Conservation (phyloP, 192 early-diverging fungal genomes). For the Funneliformis mosseae region DNA sequence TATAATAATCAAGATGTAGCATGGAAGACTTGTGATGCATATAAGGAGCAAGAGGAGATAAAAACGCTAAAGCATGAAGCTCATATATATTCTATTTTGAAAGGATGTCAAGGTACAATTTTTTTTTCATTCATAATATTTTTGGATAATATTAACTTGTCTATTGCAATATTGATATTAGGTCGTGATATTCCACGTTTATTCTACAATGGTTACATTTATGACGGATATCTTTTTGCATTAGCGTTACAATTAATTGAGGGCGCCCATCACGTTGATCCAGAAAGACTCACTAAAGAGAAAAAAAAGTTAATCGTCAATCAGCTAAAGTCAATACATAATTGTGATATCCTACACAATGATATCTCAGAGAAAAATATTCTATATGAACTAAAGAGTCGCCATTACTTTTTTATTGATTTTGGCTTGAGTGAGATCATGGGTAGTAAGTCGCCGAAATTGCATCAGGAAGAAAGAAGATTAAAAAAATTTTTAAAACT, state of each 20-base stretch:
- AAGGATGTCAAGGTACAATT: slow-evolving; percentile 17
- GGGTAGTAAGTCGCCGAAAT: neutral
- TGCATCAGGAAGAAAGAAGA: slow-evolving; percentile 18
- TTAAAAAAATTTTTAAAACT: slow-evolving; percentile 21
- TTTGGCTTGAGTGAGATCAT: neutral
- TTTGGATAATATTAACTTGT: slow-evolving; percentile 14
- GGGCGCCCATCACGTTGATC: neutral
- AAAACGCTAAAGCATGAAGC: slow-evolving; percentile 13
- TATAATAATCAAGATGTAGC: slow-evolving; percentile 14
- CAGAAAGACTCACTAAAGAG: neutral
- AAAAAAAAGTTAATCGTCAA: slow-evolving; percentile 11
- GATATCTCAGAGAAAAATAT: neutral
- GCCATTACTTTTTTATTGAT: slow-evolving; percentile 6
- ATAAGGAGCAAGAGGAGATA: neutral
- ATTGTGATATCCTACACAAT: slow-evolving; percentile 8
- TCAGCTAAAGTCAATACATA: slow-evolving; percentile 24
- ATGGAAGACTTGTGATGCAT: slow-evolving; percentile 15
- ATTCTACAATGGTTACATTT: slow-evolving; percentile 24
- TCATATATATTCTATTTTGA: slow-evolving; percentile 20
- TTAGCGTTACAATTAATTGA: slow-evolving; percentile 17
- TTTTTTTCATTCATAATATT: slow-evolving; percentile 13
- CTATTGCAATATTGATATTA: slow-evolving; percentile 26
- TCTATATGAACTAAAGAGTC: slow-evolving; percentile 16
- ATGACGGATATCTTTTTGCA: slow-evolving; percentile 4
- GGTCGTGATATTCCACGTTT: slow-evolving; percentile 5